Conservation (phyloP, 2,329 filamentous ascomycete species). For the Fusarium sp. region DNA sequence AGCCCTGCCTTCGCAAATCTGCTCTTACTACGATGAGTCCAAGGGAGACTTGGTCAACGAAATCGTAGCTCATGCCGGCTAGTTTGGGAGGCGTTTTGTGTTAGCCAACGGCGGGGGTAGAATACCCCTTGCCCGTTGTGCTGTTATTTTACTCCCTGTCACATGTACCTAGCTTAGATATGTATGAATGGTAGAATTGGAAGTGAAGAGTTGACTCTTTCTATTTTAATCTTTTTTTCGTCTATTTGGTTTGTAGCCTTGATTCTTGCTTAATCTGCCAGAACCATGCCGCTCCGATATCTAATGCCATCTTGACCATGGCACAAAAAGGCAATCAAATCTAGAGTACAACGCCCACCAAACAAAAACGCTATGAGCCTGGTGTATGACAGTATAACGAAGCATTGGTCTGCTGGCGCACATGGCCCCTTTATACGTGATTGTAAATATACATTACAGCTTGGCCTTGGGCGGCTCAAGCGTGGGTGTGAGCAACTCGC, state of each 20-base stretch:
- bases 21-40: constrained; percentile 76
- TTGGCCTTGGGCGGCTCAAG: constrained; percentile 87
- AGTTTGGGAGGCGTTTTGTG: constrained; percentile 44
- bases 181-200: constrained; percentile 17
- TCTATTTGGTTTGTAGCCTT: constrained; percentile 5
- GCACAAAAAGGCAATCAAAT: constrained; percentile 17
- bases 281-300: constrained; percentile 16
- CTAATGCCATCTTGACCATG: constrained; percentile 3
- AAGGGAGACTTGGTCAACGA: constrained; percentile 86
- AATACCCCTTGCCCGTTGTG: constrained; percentile 22
- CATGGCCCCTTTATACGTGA: constrained; percentile 10
- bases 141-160: constrained; percentile 4
- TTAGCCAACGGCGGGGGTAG: constrained; percentile 39
- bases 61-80: constrained; percentile 95
- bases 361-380: constrained; percentile 2
- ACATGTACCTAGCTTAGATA: constrained; percentile 35
- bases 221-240: constrained; percentile 18
- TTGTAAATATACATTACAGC: constrained; percentile 67
- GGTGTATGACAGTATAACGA: constrained; percentile 1
- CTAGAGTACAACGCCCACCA: constrained; percentile 27
- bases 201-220: constrained; percentile 15
- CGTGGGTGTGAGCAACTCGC: constrained; percentile 86
- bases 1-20: constrained; percentile 89
- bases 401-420: not conserved
- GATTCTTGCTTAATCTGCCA: constrained; percentile 8